Base-by-base conservation (phyloP, 1,139 yeast genomes). In the Lodderomyces jiufengensis region DNA sequence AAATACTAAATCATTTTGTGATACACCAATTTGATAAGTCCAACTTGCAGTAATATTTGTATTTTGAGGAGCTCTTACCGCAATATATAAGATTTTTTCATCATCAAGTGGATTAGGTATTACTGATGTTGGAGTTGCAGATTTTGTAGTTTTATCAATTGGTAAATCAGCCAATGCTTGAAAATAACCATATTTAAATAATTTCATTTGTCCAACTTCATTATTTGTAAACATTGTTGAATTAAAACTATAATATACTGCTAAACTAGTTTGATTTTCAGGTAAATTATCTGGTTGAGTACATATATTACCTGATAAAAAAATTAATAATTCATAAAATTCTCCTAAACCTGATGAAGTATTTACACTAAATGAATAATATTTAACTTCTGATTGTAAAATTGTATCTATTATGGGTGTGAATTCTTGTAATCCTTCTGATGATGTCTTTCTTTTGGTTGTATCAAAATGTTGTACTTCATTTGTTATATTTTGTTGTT, bases 11-110 rank as follows among this genome's bases (percentile, higher is more conserved):
- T 76, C 79, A 34, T 66, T 66, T 44, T 80, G 83, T 1, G 92
- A 84, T 3, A 80, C 74, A 2, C 88, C 92, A 24, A 88, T 59
- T 52, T 80, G 78, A 49, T 83, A 84, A 5, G 62, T 48, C 84
- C 87, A 80, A 3, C 47, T 37, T 11, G 69, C 74, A 2, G 62
- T 46, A 20, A 47, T 44, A 32, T 63, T 57, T 5, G 61, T 52
- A 45, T 70, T 65, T 37, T 64, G 65, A 0, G 79, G 74, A 2
- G 76, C 70, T 12, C 61, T 45, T 2, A 76, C 73, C 1, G 76
- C 73, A 9, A 78, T 65, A 47, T 75, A 78, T 18, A 79, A 52
- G 10, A 59, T 57, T 4, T 36, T 32, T 15, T 45, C 39, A 27
- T 27, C 34, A 8, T 44, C 47, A 12, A 42, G 45, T 8, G 42